Evolutionary conservation across 1,139 yeast genomes (phyloP).

Genomic region (Debaryomyces psychrophilus): DNA sequence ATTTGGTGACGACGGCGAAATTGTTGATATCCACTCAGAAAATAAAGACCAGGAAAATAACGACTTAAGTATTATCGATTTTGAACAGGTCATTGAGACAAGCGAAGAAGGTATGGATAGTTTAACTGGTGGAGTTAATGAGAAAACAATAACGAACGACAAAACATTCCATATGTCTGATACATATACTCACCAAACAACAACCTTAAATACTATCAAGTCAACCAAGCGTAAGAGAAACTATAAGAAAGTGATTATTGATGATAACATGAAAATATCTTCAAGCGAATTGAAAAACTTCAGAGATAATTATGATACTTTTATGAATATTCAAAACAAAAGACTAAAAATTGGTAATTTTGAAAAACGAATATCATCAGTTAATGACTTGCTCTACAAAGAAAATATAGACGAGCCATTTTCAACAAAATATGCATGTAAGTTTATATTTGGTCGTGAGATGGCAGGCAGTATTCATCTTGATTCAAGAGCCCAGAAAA

Average conservation of each 20-base stretch:
- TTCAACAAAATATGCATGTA: conserved; percentile 8
- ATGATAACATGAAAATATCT: conserved; percentile 6
- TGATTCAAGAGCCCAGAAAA: not conserved
- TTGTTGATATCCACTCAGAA: conserved; percentile 12
- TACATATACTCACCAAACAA: conserved; percentile 10
- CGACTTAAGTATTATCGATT: conserved; percentile 9
- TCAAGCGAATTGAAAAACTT: conserved; percentile 9
- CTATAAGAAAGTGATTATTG: conserved; percentile 6
- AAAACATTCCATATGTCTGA: conserved; percentile 14
- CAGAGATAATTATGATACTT: conserved; percentile 7
- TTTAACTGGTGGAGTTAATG: conserved; percentile 9
- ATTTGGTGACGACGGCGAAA: conserved; percentile 21
- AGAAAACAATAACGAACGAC: conserved; percentile 13
- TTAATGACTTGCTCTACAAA: not conserved
- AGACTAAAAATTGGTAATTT: conserved; percentile 3
- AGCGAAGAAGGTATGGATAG: not conserved
- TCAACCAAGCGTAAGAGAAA: conserved; percentile 4
- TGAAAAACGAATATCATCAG: not conserved
- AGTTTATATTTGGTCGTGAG: conserved; percentile 7
- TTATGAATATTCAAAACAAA: conserved; percentile 9
- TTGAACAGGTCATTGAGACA: conserved; percentile 8
- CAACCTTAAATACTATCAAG: not conserved
- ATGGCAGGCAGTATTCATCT: not conserved
- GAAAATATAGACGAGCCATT: conserved; percentile 2
- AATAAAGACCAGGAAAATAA: not conserved